A percentile compares a stretch with the other conserved stretches of the same genome.
Conservation (phyloP, 2,329 filamentous ascomycete species). For the Sporothrix sp. region DNA sequence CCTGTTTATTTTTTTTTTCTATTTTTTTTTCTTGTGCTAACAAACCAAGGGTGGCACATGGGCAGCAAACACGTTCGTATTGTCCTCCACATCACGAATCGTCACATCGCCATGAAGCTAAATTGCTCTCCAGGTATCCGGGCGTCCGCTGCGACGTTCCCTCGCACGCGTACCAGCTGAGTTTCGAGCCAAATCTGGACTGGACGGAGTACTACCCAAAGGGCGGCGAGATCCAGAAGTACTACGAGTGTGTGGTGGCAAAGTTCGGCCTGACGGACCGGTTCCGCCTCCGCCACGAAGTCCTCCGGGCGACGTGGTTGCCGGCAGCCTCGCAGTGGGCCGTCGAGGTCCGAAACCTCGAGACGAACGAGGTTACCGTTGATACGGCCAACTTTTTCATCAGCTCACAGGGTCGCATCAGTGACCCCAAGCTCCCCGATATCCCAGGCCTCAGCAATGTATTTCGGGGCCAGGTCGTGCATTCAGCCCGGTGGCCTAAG, state of each 20-base stretch:
- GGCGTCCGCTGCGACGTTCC: conserved; percentile 14
- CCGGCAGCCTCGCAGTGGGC: conserved; percentile 11
- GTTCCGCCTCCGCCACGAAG: conserved; percentile 6
- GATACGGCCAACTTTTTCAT: conserved; percentile 20
- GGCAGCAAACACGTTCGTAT: background rate
- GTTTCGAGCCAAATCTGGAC: conserved; percentile 15
- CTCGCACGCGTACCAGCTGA: conserved; percentile 13
- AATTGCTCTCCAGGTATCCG: too few relatives aligned
- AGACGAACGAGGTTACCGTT: conserved; percentile 31
- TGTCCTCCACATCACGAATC: too few relatives aligned
- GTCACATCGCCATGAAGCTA: too few relatives aligned
- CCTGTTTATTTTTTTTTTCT: too few relatives aligned
- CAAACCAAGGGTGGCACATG: conserved; percentile 2
- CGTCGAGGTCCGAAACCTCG: conserved; percentile 29
- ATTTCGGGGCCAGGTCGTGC: conserved; percentile 13
- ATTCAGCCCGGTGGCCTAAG: conserved; percentile 10
- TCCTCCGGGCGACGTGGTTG: conserved; percentile 16
- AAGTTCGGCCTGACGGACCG: conserved; percentile 7
- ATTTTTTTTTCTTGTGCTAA: background rate
- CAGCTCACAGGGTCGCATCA: conserved; percentile 14
- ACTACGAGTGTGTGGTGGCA: conserved; percentile 14
- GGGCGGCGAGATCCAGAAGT: conserved; percentile 17
- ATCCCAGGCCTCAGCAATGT: conserved; percentile 13
- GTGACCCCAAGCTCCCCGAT: conserved; percentile 6
- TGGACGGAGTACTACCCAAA: conserved; percentile 18